Evolutionary conservation across 1,139 yeast species (phyloP), one percentile per base, ranked within the genome.

Genomic region (Saccharomyces uvarum): DNA sequence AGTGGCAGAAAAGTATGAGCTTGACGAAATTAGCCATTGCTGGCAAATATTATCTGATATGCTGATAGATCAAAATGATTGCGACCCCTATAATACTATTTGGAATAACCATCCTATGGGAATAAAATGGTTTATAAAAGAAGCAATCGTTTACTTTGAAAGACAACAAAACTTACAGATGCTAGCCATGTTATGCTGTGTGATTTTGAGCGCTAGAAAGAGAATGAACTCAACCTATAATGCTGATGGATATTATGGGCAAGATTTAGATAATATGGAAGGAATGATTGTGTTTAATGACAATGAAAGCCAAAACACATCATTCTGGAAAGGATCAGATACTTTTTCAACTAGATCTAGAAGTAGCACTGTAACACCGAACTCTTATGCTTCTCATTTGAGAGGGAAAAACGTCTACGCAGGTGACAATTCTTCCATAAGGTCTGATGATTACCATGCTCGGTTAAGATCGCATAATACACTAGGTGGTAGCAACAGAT

Each of bases 71-170:
- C 62, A 65, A 31, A 63, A 62, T 8, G 61, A 57, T 29, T 56
- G 61, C 24, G 57, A 63, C 46, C 63, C 65, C 24, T 69, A 72
- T 54, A 66, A 75, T 24, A 80, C 81, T 57, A 79, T 76, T 59
- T 90, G 97, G 97, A 93, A 91, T 0, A 72, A 79, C 3, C 96
- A 88, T 68, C 93, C 95, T 0, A 80, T 86, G 68, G 96, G 97
- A 0, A 79, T 83, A n/a, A 66, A 77, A 4, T 84, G 93, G 86
- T 72, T 89, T n/a, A 75, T 89, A 0, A 76, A 77, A 42, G 82
- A 83, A 59, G 73, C 90, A 50, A 76, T 91, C 65, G 68, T 72
- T 1, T 84, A 85, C 62, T 90, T 85, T 64, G 95, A 86, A 63
- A 70, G 64, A 47, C 69, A 75, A 51, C 83, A 84, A 2, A 86